Percentiles rank a stretch among this genome's conserved stretches.
phyloP scores from a whole-genome alignment of 768 basidiomycete species.

The Cubamyces lactineus region DNA sequence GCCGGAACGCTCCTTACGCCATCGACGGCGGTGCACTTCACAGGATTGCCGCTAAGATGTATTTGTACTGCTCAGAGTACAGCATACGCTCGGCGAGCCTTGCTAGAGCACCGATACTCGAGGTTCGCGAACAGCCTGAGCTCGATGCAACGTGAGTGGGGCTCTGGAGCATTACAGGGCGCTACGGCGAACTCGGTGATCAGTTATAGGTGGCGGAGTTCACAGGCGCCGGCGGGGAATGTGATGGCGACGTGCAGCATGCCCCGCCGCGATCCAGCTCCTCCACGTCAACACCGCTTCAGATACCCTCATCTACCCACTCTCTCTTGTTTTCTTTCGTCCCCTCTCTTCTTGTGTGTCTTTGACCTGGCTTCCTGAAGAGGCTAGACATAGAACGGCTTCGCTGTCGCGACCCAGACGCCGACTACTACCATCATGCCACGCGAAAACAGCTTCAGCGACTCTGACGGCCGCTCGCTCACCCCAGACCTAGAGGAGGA shows the following conservation, averaged over 20 bases:
- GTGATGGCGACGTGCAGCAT: conserved; percentile 10
- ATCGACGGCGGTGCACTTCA: too few species aligned
- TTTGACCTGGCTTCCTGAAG: neutral
- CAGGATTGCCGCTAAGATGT: too few species aligned
- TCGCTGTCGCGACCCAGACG: too few species aligned
- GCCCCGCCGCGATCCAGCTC: neutral
- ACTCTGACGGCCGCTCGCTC: conserved; percentile 66
- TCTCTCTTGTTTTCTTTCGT: conserved; percentile 1
- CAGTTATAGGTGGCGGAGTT: neutral
- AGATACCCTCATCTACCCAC: neutral
- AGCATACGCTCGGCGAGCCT: too few species aligned
- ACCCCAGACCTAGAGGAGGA: conserved; percentile 65
- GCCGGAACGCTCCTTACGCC: too few species aligned
- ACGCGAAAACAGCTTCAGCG: conserved; percentile 67
- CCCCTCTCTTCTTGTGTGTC: neutral
- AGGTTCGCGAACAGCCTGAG: neutral
- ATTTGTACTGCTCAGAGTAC: too few species aligned
- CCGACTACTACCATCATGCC: conserved; percentile 46
- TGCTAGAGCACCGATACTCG: too few species aligned
- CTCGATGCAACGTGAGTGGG: neutral
- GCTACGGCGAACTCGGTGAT: conserved; percentile 1
- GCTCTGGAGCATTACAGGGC: neutral
- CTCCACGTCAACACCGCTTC: neutral
- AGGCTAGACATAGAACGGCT: too few species aligned
- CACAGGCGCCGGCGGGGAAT: neutral